Evolutionary conservation across 2,329 filamentous ascomycete species (phyloP).

Genomic region (Penicillium frequentans): DNA sequence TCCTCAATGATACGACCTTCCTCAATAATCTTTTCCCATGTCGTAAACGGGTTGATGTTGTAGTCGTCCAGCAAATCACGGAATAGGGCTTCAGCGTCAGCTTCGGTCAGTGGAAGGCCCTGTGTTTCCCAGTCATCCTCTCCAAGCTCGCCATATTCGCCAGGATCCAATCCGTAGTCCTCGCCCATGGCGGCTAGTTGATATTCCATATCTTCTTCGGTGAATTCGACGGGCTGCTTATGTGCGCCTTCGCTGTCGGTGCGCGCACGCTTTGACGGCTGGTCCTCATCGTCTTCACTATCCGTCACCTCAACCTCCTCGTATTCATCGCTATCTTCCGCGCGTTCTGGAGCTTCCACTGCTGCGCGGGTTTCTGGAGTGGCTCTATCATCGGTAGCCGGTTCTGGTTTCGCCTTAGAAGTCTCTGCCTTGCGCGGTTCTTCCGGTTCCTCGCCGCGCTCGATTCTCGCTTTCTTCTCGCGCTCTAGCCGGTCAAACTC

Average conservation of each 20-base stretch:
- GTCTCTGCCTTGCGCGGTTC: slow-evolving; percentile 20
- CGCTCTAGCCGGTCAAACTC: slow-evolving; percentile 72
- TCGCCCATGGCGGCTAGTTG: slow-evolving; percentile 88
- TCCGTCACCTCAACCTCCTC: slow-evolving; percentile 75
- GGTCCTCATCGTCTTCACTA: slow-evolving; percentile 51
- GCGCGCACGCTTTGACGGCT: slow-evolving; percentile 53
- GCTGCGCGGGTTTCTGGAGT: slow-evolving; percentile 16
- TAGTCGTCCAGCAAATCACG: slow-evolving; percentile 82
- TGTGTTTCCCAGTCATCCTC: slow-evolving; percentile 64
- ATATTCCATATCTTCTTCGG: slow-evolving; percentile 90
- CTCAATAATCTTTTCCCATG: slow-evolving; percentile 88
- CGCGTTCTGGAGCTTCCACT: slow-evolving; percentile 39
- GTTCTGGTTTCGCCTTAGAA: slow-evolving; percentile 13
- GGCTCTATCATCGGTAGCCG: background rate
- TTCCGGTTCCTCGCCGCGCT: slow-evolving; percentile 31
- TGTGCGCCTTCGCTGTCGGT: slow-evolving; percentile 53
- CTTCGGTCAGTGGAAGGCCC: slow-evolving; percentile 68
- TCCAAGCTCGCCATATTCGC: slow-evolving; percentile 68
- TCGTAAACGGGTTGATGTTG: slow-evolving; percentile 78
- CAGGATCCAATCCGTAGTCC: slow-evolving; percentile 76
- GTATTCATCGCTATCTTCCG: slow-evolving; percentile 67
- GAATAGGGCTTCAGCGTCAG: slow-evolving; percentile 77
- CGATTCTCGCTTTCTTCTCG: slow-evolving; percentile 62
- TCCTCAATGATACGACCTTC: slow-evolving; percentile 82
- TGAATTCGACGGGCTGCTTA: slow-evolving; percentile 69